Evolutionary conservation across 202 grass and related monocot genomes (phyloP).

Genomic region (Schoenoplectus triqueter): DNA sequence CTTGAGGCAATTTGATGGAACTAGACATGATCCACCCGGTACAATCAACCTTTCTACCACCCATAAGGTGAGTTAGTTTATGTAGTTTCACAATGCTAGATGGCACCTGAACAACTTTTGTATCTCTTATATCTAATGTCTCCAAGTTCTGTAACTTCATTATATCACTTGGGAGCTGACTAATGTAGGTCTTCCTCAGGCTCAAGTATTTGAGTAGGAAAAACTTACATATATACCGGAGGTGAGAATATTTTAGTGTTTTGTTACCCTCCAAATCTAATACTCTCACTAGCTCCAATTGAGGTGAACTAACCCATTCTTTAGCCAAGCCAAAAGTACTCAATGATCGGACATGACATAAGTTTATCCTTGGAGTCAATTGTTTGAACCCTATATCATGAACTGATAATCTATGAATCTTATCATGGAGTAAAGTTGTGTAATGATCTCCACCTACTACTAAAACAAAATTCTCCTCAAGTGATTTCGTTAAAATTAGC

Average conservation of each 20-base stretch:
- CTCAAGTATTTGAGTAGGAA: background rate
- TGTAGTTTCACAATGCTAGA: background rate
- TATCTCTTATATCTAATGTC: background rate
- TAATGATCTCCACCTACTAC: background rate
- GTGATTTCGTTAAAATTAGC: background rate
- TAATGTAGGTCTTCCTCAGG: background rate
- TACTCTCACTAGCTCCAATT: background rate
- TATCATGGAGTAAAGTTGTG: background rate
- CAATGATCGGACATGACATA: background rate
- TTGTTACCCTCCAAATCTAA: background rate
- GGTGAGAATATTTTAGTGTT: background rate
- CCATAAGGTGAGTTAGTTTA: background rate
- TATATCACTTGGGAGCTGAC: background rate
- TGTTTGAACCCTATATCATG: background rate
- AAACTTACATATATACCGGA: no score
- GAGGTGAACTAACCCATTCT: background rate
- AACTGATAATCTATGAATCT: background rate
- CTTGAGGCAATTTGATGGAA: no score
- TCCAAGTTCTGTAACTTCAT: background rate
- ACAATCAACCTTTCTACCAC: no score
- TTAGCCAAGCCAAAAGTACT: background rate
- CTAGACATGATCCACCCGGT: no score
- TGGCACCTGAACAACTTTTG: background rate
- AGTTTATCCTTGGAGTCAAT: background rate
- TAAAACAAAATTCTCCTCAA: background rate